phyloP scores from a whole-genome alignment of 768 basidiomycete species.

The Erythrobasidium yunnanense region DNA sequence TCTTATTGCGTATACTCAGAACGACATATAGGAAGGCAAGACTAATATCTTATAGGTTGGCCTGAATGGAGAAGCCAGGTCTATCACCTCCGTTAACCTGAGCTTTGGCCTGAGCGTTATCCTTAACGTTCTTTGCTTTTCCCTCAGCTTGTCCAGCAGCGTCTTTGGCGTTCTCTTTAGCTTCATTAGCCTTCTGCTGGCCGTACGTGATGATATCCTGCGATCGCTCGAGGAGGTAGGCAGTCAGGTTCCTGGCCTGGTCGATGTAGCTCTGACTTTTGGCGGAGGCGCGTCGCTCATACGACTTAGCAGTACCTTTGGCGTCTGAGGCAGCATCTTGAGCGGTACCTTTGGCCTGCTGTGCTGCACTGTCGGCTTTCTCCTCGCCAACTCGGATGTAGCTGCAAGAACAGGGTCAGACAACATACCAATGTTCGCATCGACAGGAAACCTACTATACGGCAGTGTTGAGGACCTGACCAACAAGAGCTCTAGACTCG shows the following conservation, averaged over 20 bases:
- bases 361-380: neutral
- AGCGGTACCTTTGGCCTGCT: neutral
- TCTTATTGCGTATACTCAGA: too few relatives aligned
- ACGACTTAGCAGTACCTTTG: too few relatives aligned
- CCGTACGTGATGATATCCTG: neutral
- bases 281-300: too few relatives aligned
- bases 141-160: neutral
- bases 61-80: too few relatives aligned
- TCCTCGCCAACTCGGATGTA: neutral
- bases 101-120: neutral
- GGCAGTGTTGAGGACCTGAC: constrained; percentile 20
- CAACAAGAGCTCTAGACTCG: constrained; percentile 10
- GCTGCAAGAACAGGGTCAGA: neutral
- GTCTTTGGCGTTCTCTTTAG: neutral
- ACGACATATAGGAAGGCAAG: too few relatives aligned
- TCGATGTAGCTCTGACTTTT: neutral
- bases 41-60: too few relatives aligned
- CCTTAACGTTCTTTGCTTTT: neutral
- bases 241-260: neutral
- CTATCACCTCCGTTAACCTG: neutral
- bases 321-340: neutral
- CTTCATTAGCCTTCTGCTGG: neutral
- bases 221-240: neutral
- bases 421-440: neutral
- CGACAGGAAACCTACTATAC: neutral